Conservation (phyloP, 2,329 filamentous ascomycete genomes). For the Phialophora expanda region DNA sequence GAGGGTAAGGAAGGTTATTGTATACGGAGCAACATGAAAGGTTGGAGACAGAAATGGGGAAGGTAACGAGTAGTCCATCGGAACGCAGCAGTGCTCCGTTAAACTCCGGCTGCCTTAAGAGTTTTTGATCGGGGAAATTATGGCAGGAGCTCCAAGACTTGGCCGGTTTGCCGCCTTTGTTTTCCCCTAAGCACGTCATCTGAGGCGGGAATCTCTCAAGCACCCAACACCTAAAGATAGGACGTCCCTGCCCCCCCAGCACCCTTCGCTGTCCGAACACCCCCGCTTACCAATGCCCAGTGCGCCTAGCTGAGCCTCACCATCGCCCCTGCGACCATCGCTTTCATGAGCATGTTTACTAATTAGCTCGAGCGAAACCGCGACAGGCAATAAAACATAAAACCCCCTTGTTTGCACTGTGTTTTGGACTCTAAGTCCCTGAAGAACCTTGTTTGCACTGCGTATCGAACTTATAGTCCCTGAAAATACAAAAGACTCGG, state of each 20-base stretch:
- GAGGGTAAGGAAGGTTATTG: neutral
- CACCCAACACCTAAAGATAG: neutral
- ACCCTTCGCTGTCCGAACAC: neutral
- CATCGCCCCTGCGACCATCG: neutral
- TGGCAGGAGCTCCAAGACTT: neutral
- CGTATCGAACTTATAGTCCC: no score
- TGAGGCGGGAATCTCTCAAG: neutral
- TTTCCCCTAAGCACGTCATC: neutral
- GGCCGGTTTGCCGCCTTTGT: neutral
- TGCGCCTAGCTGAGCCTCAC: no score
- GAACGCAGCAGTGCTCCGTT: neutral
- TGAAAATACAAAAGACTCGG: neutral
- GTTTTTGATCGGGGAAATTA: no score
- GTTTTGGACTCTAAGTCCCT: neutral
- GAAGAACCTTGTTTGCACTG: no score
- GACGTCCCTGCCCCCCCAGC: neutral
- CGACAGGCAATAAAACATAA: slow-evolving; percentile 6
- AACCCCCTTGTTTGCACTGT: neutral
- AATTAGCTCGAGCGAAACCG: slow-evolving; percentile 11
- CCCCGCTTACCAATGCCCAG: neutral
- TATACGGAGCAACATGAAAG: neutral
- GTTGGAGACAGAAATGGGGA: neutral
- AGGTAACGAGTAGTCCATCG: neutral
- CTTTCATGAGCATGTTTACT: slow-evolving; percentile 18
- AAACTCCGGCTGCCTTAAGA: neutral